These are phyloP conservation scores for Ceratobasidium sp. DNA, from an alignment of 1,284 basidiomycete species.

Conservation along the genomic window DNA sequence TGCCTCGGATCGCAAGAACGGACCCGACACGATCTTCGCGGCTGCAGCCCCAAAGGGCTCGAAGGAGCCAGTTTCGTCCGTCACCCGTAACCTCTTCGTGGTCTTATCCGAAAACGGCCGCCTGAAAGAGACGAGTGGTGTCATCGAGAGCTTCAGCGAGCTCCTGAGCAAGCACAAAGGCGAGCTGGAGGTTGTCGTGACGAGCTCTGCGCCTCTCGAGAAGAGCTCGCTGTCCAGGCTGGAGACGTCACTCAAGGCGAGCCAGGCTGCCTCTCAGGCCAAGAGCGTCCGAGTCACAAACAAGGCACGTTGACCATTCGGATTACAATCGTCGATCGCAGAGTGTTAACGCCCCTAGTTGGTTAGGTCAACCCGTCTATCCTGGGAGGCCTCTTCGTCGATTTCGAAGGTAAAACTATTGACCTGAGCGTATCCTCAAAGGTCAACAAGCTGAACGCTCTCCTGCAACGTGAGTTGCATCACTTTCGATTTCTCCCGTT, in stretches of 20 bases:
- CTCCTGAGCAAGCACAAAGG: constrained; percentile 92
- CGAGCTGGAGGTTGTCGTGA: constrained; percentile 93
- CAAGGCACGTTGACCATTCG: constrained; percentile 65
- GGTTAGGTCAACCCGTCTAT: constrained; percentile 84
- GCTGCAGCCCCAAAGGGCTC: constrained; percentile 64
- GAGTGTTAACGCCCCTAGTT: constrained; percentile 23
- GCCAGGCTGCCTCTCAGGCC: constrained; percentile 81
- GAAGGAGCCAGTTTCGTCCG: constrained; percentile 78
- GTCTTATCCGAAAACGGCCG: constrained; percentile 96
- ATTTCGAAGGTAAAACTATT: constrained; percentile 98
- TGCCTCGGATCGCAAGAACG: constrained; percentile 74
- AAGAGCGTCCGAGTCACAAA: constrained; percentile 89
- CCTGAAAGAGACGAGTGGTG: constrained; percentile 82
- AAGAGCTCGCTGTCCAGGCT: constrained; percentile 76
- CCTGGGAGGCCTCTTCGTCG: constrained; percentile 91
- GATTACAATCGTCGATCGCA: constrained; percentile 9
- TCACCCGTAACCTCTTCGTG: constrained; percentile 92
- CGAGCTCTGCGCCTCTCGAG: constrained; percentile 82
- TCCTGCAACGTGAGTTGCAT: no score
- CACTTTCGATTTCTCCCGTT: no score
- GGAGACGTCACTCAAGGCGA: constrained; percentile 86
- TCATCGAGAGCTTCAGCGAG: constrained; percentile 92
- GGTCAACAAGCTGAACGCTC: no score
- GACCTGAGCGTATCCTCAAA: no score
- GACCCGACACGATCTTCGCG: constrained; percentile 73